Evolutionary conservation across 2,329 filamentous ascomycete species (phyloP).

Genomic region (Aspergillus texensis): DNA sequence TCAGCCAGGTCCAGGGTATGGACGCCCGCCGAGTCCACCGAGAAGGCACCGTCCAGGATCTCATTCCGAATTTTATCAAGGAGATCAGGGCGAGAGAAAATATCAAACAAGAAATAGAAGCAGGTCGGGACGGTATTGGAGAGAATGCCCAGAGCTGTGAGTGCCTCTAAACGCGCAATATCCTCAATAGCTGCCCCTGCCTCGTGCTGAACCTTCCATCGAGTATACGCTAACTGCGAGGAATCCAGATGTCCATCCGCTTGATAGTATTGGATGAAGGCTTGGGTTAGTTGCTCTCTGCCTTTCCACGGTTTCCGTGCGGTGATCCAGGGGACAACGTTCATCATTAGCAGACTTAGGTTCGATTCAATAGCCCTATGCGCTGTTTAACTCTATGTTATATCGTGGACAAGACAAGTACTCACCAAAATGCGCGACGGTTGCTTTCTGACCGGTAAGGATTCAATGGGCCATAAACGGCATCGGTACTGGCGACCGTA

Average conservation of each 20-base stretch:
- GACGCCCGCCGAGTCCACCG: constrained; percentile 18
- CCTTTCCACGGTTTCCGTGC: constrained; percentile 42
- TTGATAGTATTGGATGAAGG: constrained; percentile 46
- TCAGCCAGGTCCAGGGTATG: constrained; percentile 36
- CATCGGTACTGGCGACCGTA: constrained; percentile 31
- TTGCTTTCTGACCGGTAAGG: constrained; percentile 27
- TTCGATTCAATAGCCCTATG: constrained; percentile 44
- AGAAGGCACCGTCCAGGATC: constrained; percentile 32
- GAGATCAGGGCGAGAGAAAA: constrained; percentile 45
- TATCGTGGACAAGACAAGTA: no score
- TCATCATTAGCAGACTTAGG: constrained; percentile 32
- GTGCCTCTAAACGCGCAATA: constrained; percentile 30
- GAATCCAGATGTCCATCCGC: constrained; percentile 41
- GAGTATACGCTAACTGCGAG: constrained; percentile 24
- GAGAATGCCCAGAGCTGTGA: constrained; percentile 38
- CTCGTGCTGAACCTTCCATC: constrained; percentile 18
- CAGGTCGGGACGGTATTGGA: constrained; percentile 47
- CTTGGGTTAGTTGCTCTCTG: constrained; percentile 38
- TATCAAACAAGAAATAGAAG: constrained; percentile 51
- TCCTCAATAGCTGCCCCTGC: constrained; percentile 24
- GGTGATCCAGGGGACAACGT: constrained; percentile 38
- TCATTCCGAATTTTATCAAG: constrained; percentile 46
- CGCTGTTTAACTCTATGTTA: neutral
- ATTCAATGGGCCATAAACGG: constrained; percentile 32
- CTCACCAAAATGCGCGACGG: neutral